Conservation (phyloP, 371 early-diverging fungal genomes). For the Mucor indicus region DNA sequence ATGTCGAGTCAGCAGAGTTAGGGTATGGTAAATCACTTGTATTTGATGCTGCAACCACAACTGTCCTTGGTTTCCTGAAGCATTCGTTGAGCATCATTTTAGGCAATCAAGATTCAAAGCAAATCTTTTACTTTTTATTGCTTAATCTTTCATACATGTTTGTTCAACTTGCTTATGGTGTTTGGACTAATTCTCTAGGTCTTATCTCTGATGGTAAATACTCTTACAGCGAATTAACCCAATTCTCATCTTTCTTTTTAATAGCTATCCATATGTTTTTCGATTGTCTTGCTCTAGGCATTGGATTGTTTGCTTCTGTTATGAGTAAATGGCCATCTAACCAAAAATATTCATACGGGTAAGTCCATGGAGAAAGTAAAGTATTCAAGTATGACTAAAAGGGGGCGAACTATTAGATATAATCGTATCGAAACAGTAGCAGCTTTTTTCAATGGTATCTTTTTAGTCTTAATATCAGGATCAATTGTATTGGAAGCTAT, state of each 20-base stretch:
- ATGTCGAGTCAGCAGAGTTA: slow-evolving; percentile 31
- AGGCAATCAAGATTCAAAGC: slow-evolving; percentile 72
- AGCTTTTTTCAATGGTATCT: slow-evolving; percentile 89
- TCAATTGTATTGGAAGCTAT: slow-evolving; percentile 89
- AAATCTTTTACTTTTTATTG: slow-evolving; percentile 88
- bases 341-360: slow-evolving; percentile 78
- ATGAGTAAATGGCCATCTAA: slow-evolving; percentile 90
- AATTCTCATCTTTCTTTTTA: neutral
- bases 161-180: slow-evolving; percentile 87
- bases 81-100: slow-evolving; percentile 55
- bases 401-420: no score
- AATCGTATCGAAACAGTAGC: slow-evolving; percentile 90
- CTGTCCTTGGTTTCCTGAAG: slow-evolving; percentile 32
- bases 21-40: slow-evolving; percentile 29
- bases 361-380: no score
- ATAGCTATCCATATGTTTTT: slow-evolving; percentile 96
- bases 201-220: slow-evolving; percentile 84
- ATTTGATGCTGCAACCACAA: slow-evolving; percentile 34
- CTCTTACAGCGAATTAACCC: neutral
- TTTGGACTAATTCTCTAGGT: slow-evolving; percentile 89
- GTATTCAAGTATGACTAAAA: no score
- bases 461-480: slow-evolving; percentile 82
- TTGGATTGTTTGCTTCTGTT: slow-evolving; percentile 85
- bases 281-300: slow-evolving; percentile 88
- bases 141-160: slow-evolving; percentile 92